A percentile compares a stretch with the other conserved stretches of the same genome.
Evolutionary conservation across 352 stramenopile species (phyloP).

Genomic region (Phytophthora idaei): DNA sequence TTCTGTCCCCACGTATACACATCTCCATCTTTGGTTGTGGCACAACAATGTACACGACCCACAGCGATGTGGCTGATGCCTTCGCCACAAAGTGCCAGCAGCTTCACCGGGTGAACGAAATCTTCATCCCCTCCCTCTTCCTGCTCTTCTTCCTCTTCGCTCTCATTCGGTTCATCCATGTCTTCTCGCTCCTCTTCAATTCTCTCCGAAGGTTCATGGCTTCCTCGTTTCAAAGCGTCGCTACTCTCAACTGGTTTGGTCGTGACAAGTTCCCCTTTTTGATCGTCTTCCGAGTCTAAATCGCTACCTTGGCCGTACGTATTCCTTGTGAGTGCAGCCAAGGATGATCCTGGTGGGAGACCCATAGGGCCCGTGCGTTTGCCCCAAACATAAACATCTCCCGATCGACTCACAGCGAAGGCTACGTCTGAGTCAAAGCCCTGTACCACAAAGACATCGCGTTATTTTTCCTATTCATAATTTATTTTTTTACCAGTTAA

Average conservation of each 20-base stretch:
- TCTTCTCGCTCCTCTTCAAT: constrained; percentile 28
- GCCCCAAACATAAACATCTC: constrained; percentile 85
- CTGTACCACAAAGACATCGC: constrained; percentile 22
- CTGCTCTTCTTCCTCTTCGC: constrained; percentile 15
- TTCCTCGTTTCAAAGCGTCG: constrained; percentile 9
- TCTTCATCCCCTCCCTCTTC: constrained; percentile 62
- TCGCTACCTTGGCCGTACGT: constrained; percentile 58
- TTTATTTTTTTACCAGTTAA: neutral
- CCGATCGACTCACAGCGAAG: constrained; percentile 69
- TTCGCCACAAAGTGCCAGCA: constrained; percentile 67
- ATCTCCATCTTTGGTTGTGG: constrained; percentile 77
- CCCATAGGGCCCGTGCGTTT: constrained; percentile 68
- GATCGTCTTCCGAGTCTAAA: constrained; percentile 54
- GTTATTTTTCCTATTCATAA: neutral
- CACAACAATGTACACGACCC: constrained; percentile 75
- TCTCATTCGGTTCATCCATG: constrained; percentile 14
- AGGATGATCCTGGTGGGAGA: constrained; percentile 39
- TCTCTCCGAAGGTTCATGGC: constrained; percentile 5
- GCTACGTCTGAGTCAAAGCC: constrained; percentile 85
- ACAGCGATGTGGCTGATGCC: constrained; percentile 76
- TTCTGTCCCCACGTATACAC: constrained; percentile 88
- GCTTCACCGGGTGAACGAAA: constrained; percentile 73
- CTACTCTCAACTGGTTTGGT: neutral
- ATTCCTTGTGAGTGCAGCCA: constrained; percentile 38
- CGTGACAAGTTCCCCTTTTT: neutral